Percentiles rank a stretch among this genome's conserved stretches.
Conservation (phyloP, 768 basidiomycete genomes). For the Hortiboletus campestris region DNA sequence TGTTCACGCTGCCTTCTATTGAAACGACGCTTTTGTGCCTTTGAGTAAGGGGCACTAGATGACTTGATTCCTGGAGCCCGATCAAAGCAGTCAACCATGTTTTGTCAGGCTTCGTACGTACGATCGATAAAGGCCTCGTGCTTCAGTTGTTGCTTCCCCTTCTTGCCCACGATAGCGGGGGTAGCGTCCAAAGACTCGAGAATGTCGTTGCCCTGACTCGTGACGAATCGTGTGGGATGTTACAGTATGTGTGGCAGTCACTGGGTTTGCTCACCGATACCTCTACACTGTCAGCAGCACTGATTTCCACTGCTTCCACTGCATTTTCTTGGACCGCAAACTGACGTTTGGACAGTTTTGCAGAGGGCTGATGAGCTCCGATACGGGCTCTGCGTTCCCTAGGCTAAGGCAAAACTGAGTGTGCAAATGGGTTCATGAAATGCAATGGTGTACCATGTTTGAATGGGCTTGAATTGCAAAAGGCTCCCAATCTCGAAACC, state of each 20-base stretch:
- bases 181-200: slow-evolving; percentile 34
- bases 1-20: slow-evolving; percentile 70
- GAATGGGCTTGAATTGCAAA: not conserved
- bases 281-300: slow-evolving; percentile 31
- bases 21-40: slow-evolving; percentile 65
- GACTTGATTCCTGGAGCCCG: slow-evolving; percentile 44
- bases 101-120: slow-evolving; percentile 27
- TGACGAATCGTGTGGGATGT: not conserved
- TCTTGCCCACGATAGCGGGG: slow-evolving; percentile 48
- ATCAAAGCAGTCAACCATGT: not conserved
- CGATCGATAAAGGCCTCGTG: slow-evolving; percentile 69
- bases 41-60: slow-evolving; percentile 58
- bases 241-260: too few relatives aligned
- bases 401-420: slow-evolving; percentile 28
- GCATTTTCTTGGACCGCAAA: slow-evolving; percentile 51
- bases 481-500: not conserved
- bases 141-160: slow-evolving; percentile 63
- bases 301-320: slow-evolving; percentile 48
- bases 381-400: slow-evolving; percentile 41
- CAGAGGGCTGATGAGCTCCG: slow-evolving; percentile 51
- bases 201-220: slow-evolving; percentile 44
- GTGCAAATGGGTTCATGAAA: not conserved
- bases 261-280: slow-evolving; percentile 38
- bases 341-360: slow-evolving; percentile 44
- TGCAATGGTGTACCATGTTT: slow-evolving; percentile 21